Conservation (phyloP, 1,139 yeast species). For the Kodamaea sp. region DNA sequence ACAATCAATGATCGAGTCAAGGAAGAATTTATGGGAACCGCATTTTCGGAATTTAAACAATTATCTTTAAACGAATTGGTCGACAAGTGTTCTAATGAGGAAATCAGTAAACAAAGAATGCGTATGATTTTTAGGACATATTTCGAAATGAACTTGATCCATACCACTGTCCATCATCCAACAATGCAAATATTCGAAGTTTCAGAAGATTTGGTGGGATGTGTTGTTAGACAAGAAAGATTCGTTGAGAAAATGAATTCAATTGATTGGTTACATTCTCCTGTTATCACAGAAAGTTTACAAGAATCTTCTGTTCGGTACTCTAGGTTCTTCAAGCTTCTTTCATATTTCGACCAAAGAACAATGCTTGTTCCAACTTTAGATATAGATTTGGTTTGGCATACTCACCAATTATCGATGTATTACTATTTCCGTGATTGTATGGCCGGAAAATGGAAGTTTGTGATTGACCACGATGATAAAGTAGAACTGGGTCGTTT, state of each 20-base stretch:
- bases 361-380: constrained; percentile 31
- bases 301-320: constrained; percentile 24
- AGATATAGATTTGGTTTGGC: constrained; percentile 40
- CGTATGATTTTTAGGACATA: constrained; percentile 14
- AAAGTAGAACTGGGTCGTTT: constrained; percentile 22
- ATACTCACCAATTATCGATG: constrained; percentile 34
- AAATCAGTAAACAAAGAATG: not conserved
- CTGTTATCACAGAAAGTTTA: constrained; percentile 18
- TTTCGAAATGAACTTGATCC: constrained; percentile 18
- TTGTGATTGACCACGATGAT: constrained; percentile 28
- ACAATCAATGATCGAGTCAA: too few relatives aligned
- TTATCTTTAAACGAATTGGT: too few relatives aligned
- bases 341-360: constrained; percentile 10
- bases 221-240: constrained; percentile 28
- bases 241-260: constrained; percentile 30
- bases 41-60: too few relatives aligned
- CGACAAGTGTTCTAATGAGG: not conserved
- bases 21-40: too few relatives aligned
- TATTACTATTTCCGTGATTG: constrained; percentile 22
- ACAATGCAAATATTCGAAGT: constrained; percentile 12
- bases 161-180: constrained; percentile 16
- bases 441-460: constrained; percentile 1
- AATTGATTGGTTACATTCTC: constrained; percentile 28
- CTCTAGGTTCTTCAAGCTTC: constrained; percentile 22
- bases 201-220: constrained; percentile 30